phyloP scores from a whole-genome alignment of 805 yeast species.

The Lipomyces sp. region DNA sequence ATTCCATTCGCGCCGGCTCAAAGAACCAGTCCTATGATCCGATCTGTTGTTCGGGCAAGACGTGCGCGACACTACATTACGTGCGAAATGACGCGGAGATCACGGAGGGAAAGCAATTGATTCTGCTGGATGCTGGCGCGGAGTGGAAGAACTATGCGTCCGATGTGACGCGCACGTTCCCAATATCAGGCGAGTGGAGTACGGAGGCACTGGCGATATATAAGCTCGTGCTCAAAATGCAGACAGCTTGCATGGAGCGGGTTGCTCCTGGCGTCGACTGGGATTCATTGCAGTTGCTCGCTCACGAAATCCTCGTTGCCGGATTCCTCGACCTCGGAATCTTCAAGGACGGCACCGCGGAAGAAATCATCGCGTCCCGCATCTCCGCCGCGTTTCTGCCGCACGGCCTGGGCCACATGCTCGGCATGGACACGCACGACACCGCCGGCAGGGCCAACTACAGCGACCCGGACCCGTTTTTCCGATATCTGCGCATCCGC shows the following conservation, averaged over 20 bases:
- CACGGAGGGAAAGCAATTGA: conserved; percentile 51
- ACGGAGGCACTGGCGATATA: conserved; percentile 82
- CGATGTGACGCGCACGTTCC: conserved; percentile 95
- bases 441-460: conserved; percentile 88
- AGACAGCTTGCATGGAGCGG: conserved; percentile 59
- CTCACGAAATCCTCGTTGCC: conserved; percentile 74
- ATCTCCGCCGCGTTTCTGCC: conserved; percentile 83
- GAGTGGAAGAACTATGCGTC: conserved; percentile 92
- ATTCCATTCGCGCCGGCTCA: conserved; percentile 90
- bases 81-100: conserved; percentile 71
- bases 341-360: conserved; percentile 49
- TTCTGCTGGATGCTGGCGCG: conserved; percentile 94
- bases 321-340: conserved; percentile 73
- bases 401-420: conserved; percentile 90
- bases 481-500: conserved; percentile 75
- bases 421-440: conserved; percentile 96
- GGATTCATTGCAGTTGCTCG: conserved; percentile 78
- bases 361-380: conserved; percentile 67
- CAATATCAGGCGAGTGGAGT: conserved; percentile 85
- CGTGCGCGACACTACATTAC: conserved; percentile 88
- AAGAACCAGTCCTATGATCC: conserved; percentile 89
- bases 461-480: conserved; percentile 73
- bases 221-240: conserved; percentile 79
- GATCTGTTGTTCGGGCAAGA: conserved; percentile 90
- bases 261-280: conserved; percentile 80